Evolutionary conservation across 306 rosid genomes (phyloP), one percentile per base, ranked within the genome.

Genomic region (Cicer chorassanicum): DNA sequence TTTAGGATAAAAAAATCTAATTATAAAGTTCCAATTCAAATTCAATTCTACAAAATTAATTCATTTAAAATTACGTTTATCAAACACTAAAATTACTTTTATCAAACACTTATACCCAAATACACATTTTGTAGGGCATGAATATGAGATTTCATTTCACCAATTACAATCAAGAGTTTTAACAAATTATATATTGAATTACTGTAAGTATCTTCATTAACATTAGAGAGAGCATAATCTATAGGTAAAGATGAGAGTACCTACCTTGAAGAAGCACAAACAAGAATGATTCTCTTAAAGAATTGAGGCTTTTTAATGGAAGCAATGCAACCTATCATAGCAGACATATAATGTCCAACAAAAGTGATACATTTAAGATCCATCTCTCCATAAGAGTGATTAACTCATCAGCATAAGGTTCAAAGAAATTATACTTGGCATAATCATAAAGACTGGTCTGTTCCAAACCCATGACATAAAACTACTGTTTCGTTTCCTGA

Each of bases 311-410:
- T 86, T 64, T 82, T 83, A 14, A 74, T 44, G 46, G 93, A 89
- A 70, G 98, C 98, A 79, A 92, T 80, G 71, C 94, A 92, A 16
- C 96, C 96, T 56, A 92, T 81, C 88, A 92, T 88, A 65, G 82
- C 96, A 65, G 98, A 86, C 96, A 92, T 88, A 87, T 94, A 92
- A 68, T 92, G 98, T 5, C 98, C 98, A n/a, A 87, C 70, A 65
- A 88, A 88, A 46, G 82, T 82, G 55, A 75, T 42, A 5, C 82
- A 77, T 38, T 75, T 82, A 55, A 92, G 79, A 68, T 64, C 64
- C 66, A 88, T 49, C 78, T 90, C 94, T 75, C 86, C 6, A 92
- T 40, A 34, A 92, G 80, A 48, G 75, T 46, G 62, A 92, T 89
- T 24, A 92, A 80, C 65, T 88, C 95, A 40, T 16, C 18, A 16